Evolutionary conservation across 2,329 filamentous ascomycete genomes (phyloP), one percentile per base, ranked within the genome.

Genomic region (Exophiala lecanii-corni): DNA sequence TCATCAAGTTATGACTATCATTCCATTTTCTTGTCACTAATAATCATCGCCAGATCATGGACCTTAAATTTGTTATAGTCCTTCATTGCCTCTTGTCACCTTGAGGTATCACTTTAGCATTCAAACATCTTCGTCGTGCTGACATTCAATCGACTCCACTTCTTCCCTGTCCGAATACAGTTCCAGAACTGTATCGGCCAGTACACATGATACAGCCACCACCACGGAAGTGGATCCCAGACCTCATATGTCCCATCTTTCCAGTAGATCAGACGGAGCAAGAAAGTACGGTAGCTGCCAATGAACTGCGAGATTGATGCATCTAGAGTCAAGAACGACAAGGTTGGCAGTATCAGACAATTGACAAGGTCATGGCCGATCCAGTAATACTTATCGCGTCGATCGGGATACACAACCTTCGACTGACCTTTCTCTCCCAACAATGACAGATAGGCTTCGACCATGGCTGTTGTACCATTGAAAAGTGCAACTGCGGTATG

Each of bases 401-500:
- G 34, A 12, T 16, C 3, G 32, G 47, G 2, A 53, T 49, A 1
- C 57, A 54, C 5, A 54, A 46, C 5, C 3, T 17, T 20, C 10
- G n/a, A 13, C 13, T 6, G 5, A 17, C n/a, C 15, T 20, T 32
- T 13, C 9, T 30, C 13, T 6, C 36, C 35, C 0, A 81, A 59
- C 0, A 72, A 53, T 0, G 66, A 68, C 10, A 83, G 61, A 50
- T 84, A 84, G 2, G 68, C 71, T 17, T 70, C 65, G 1, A 64
- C 63, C 16, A 65, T 64, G n/a, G 67, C 60, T 2, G 60, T 56
- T 3, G 65, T 65, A 3, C 62, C 58, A 25, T 65, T 64, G 57
- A 86, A 83, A 1, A 86, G 63, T 1, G 78, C 69, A 0, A 82
- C 75, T 0, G 82, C 82, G 0, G 82, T 86, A 54, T 86, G 82